Conservation (phyloP, 2,329 filamentous ascomycete species). For the Fusarium pseudograminearum region DNA sequence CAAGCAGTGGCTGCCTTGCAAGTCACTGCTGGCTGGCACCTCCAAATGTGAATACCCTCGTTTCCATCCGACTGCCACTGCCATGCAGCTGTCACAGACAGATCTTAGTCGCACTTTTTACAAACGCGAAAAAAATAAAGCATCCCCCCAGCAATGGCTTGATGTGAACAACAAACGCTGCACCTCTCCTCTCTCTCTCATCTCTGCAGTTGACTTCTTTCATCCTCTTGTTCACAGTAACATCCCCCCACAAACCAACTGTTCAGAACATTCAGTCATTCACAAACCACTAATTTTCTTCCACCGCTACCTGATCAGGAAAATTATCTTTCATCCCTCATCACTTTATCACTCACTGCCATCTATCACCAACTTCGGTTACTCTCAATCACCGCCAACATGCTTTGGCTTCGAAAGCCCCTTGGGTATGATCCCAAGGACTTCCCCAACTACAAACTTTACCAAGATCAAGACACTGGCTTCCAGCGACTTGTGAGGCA, state of each 20-base stretch:
- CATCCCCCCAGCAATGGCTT: not conserved
- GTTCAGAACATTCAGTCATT: slow-evolving; percentile 2
- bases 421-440: slow-evolving; percentile 35
- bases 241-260: not conserved
- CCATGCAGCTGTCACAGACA: slow-evolving; percentile 8
- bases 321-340: not conserved
- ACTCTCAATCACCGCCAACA: slow-evolving; percentile 1
- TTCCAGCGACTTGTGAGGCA: slow-evolving; percentile 16
- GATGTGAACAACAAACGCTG: not conserved
- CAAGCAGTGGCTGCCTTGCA: not conserved
- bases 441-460: slow-evolving; percentile 29
- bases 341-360: not conserved
- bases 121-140: not conserved
- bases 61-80: slow-evolving; percentile 18
- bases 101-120: not conserved
- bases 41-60: slow-evolving; percentile 32
- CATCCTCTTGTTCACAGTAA: slow-evolving; percentile 5
- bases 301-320: not conserved
- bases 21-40: not conserved
- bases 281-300: not conserved
- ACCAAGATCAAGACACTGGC: slow-evolving; percentile 17
- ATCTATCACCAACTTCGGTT: not conserved
- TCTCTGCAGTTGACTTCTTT: slow-evolving; percentile 3
- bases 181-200: not conserved
- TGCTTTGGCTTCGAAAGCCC: slow-evolving; percentile 16